Evolutionary conservation across 306 rosid genomes (phyloP).

Genomic region (Trifolium dubium): DNA sequence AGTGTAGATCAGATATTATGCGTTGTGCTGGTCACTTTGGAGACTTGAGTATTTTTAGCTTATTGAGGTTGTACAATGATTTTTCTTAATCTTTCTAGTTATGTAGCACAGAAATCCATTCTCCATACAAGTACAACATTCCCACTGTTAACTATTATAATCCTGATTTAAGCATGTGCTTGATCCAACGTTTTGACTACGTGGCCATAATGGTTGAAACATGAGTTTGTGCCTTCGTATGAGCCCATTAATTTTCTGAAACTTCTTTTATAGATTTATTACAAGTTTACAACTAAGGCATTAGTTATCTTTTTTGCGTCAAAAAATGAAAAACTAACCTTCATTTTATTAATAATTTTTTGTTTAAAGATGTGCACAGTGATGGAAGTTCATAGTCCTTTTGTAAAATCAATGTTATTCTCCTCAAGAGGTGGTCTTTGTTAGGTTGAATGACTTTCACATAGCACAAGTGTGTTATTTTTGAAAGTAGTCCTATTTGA

Average conservation of each 20-base stretch:
- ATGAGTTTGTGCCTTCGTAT: neutral
- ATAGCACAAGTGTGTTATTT: no score
- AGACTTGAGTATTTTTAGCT: conserved; percentile 41
- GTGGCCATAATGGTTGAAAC: neutral
- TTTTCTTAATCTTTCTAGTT: conserved; percentile 15
- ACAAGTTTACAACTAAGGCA: neutral
- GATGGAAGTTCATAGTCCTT: no score
- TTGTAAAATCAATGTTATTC: no score
- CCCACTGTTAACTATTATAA: neutral
- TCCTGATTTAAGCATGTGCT: conserved; percentile 13
- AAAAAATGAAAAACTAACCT: no score
- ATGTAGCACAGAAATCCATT: neutral
- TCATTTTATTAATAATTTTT: neutral
- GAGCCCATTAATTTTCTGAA: neutral
- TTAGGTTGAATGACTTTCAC: no score
- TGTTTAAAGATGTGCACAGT: neutral
- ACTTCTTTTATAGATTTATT: neutral
- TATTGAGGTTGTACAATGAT: conserved; percentile 43
- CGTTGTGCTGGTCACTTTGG: conserved; percentile 28
- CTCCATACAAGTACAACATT: neutral
- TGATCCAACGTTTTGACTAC: neutral
- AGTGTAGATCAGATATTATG: conserved; percentile 48
- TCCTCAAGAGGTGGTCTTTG: no score
- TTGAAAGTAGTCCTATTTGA: no score
- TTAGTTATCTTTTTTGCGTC: neutral